phyloP scores from a whole-genome alignment of 768 basidiomycete species.

The Mycena leptocephala region DNA sequence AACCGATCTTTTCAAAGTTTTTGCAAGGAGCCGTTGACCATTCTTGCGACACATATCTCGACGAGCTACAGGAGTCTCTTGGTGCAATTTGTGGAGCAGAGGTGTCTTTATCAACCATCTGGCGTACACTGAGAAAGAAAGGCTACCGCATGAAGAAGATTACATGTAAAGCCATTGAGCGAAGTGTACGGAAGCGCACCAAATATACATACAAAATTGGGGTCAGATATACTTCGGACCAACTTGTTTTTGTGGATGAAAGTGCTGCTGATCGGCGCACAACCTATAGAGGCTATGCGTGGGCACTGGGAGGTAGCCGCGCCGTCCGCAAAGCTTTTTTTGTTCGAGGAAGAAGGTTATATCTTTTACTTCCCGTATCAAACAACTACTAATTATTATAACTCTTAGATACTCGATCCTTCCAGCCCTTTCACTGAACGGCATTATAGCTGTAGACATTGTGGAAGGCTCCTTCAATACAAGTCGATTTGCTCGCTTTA shows the following conservation, averaged over 20 bases:
- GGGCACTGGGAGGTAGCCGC: conserved; percentile 42
- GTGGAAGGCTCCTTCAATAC: conserved; percentile 43
- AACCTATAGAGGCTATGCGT: conserved; percentile 39
- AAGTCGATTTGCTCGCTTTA: not conserved
- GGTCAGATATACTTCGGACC: conserved; percentile 28
- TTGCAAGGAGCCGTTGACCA: not conserved
- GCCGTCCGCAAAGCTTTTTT: conserved; percentile 42
- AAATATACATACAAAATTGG: conserved; percentile 27
- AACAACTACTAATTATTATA: not conserved
- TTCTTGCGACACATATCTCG: conserved; percentile 29
- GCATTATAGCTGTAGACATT: conserved; percentile 48
- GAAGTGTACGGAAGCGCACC: conserved; percentile 31
- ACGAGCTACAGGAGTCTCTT: conserved; percentile 29
- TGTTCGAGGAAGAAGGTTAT: conserved; percentile 41
- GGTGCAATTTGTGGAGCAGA: conserved; percentile 13
- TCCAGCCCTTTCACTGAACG: conserved; percentile 52
- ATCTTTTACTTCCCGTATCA: not conserved
- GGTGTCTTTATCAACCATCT: conserved; percentile 24
- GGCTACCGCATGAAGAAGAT: conserved; percentile 37
- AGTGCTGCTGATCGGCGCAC: conserved; percentile 46
- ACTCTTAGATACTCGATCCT: conserved; percentile 47
- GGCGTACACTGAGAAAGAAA: conserved; percentile 13
- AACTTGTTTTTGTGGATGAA: conserved; percentile 54
- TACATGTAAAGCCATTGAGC: conserved; percentile 36
- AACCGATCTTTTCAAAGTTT: not conserved